Percentiles rank a stretch among this genome's conserved stretches.
phyloP scores from a whole-genome alignment of 257 asterid species.

The Salvia splendens region DNA sequence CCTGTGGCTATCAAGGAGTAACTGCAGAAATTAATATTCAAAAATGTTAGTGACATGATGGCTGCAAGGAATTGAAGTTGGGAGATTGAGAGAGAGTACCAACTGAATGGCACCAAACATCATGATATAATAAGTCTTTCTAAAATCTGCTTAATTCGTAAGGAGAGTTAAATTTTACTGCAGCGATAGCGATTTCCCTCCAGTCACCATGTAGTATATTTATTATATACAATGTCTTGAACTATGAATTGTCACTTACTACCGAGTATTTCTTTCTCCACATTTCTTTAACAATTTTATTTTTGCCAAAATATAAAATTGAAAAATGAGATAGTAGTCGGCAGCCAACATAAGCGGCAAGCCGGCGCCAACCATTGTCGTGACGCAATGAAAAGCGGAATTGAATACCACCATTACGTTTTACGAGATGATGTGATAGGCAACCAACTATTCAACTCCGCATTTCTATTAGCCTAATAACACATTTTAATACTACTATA shows the following conservation, averaged over 20 bases:
- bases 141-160: constrained; percentile 8
- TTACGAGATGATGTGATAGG: constrained; percentile 46
- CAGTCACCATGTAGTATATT: constrained; percentile 59
- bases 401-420: constrained; percentile 50
- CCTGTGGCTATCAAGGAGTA: constrained; percentile 47
- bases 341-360: constrained; percentile 40
- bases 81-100: too few species aligned
- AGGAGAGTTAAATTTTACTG: constrained; percentile 25
- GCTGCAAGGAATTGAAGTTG: too few species aligned
- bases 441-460: constrained; percentile 37
- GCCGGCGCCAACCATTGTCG: constrained; percentile 46
- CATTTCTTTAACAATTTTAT: too few species aligned
- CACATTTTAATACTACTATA: too few species aligned
- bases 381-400: constrained; percentile 42
- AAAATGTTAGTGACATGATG: too few species aligned
- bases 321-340: too few species aligned
- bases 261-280: too few species aligned
- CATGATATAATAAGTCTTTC: constrained; percentile 37
- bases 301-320: not conserved
- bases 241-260: too few species aligned
- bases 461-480: too few species aligned
- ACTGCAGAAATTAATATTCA: not conserved
- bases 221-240: too few species aligned
- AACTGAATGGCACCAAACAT: too few species aligned
- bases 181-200: constrained; percentile 55